These are phyloP conservation scores for Fusarium heterosporum DNA, from an alignment of 2,329 filamentous ascomycete genomes.

Conservation along the genomic window DNA sequence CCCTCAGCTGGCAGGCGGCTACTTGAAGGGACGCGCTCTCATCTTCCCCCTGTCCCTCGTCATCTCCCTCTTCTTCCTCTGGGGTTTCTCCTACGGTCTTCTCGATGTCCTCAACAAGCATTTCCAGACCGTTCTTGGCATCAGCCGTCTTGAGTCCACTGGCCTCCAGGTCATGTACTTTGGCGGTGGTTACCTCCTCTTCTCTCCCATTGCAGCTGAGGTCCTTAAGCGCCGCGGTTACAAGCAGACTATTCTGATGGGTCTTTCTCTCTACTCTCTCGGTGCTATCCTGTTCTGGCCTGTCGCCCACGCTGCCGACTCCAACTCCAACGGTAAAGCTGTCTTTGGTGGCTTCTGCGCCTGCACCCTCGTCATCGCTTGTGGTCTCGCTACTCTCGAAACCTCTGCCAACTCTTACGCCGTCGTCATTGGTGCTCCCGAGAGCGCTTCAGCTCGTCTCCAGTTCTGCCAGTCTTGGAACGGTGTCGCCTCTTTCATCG, in stretches of 20 bases:
- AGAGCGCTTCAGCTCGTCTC: conserved; percentile 16
- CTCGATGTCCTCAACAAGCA: conserved; percentile 63
- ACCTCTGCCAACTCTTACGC: conserved; percentile 78
- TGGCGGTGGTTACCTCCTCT: conserved; percentile 60
- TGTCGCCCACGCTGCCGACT: conserved; percentile 62
- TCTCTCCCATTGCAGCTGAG: conserved; percentile 65
- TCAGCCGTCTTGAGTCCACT: conserved; percentile 58
- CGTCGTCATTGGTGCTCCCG: conserved; percentile 64
- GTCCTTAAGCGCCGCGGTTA: conserved; percentile 74
- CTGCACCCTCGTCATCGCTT: conserved; percentile 78
- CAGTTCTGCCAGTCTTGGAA: conserved; percentile 81
- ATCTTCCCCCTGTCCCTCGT: conserved; percentile 73
- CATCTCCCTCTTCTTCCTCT: conserved; percentile 61
- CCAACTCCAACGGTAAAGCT: conserved; percentile 35
- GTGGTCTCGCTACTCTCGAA: conserved; percentile 78
- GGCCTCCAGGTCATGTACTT: conserved; percentile 66
- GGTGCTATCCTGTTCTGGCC: conserved; percentile 68
- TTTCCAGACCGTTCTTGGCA: conserved; percentile 59
- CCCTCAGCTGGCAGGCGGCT: conserved; percentile 41
- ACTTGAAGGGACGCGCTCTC: conserved; percentile 42
- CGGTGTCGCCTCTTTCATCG: conserved; percentile 77
- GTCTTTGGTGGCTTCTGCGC: conserved; percentile 79
- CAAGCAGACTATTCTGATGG: conserved; percentile 74
- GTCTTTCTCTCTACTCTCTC: conserved; percentile 73
- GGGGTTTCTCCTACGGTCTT: conserved; percentile 60